phyloP scores from a whole-genome alignment of 108 stramenopile species.

The Skeletonema tropicum region DNA sequence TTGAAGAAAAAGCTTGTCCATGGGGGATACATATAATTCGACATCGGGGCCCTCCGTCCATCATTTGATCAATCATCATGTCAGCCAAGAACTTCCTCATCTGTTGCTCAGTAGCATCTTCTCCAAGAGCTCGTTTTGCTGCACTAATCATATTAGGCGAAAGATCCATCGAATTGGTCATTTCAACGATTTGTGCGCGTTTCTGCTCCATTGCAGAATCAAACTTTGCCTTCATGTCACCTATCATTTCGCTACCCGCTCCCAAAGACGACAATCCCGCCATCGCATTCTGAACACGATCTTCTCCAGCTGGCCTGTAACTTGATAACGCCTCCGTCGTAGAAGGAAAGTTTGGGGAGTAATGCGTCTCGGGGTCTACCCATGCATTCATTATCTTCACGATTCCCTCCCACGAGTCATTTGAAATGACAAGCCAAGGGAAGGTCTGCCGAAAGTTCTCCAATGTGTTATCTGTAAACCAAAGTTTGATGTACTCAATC shows the following conservation, averaged over 20 bases:
- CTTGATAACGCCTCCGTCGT: background rate
- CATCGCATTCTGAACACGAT: background rate
- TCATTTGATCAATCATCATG: background rate
- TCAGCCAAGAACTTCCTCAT: slow-evolving; percentile 9
- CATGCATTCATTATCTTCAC: slow-evolving; percentile 18
- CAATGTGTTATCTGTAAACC: slow-evolving; percentile 15
- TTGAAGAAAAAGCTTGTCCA: slow-evolving; percentile 33
- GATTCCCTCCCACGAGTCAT: slow-evolving; percentile 12
- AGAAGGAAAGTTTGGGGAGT: slow-evolving; percentile 15
- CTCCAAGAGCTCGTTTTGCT: slow-evolving; percentile 12
- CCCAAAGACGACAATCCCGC: background rate
- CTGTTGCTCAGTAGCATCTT: slow-evolving; percentile 24
- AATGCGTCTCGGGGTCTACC: slow-evolving; percentile 22
- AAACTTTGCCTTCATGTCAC: slow-evolving; percentile 11
- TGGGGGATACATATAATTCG: background rate
- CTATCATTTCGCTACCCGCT: slow-evolving; percentile 11
- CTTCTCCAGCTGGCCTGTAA: background rate
- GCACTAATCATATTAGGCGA: background rate
- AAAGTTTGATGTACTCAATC: slow-evolving; percentile 18
- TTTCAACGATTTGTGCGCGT: slow-evolving; percentile 3
- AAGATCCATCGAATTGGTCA: slow-evolving; percentile 8
- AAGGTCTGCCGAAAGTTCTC: slow-evolving; percentile 14
- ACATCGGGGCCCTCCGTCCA: background rate
- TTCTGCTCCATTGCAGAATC: slow-evolving; percentile 18
- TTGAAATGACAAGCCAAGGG: slow-evolving; percentile 17